These are phyloP conservation scores for Madurella mycetomatis DNA, from an alignment of 2,329 filamentous ascomycete species.

Conservation along the genomic window DNA sequence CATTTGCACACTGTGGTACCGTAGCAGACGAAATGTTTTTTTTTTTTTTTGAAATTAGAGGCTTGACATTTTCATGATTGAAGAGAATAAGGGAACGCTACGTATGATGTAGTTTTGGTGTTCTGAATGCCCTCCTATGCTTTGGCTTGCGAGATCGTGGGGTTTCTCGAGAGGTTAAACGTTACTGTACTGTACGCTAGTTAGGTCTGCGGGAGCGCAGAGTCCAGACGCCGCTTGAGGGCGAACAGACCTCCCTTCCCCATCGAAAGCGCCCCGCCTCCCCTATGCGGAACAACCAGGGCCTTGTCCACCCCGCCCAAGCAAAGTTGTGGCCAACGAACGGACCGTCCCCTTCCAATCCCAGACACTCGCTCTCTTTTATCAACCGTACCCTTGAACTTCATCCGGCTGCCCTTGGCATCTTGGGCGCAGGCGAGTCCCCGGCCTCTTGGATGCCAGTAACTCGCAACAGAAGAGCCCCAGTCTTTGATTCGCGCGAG, in stretches of 20 bases:
- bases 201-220: background rate
- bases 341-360: slow-evolving; percentile 5
- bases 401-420: slow-evolving; percentile 2
- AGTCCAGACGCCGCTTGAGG: too few species aligned
- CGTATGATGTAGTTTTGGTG: background rate
- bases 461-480: background rate
- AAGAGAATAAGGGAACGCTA: background rate
- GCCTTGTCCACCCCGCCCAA: slow-evolving; percentile 18
- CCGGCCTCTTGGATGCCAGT: background rate
- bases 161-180: background rate
- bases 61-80: background rate
- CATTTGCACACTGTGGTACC: background rate
- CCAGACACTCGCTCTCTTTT: slow-evolving; percentile 2
- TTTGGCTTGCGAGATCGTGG: background rate
- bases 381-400: slow-evolving; percentile 2
- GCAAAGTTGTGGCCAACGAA: slow-evolving; percentile 15
- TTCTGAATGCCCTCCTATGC: background rate
- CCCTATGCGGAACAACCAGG: slow-evolving; percentile 7
- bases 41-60: background rate
- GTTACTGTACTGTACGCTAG: too few species aligned
- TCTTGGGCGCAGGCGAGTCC: background rate
- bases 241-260: background rate
- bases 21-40: background rate
- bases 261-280: background rate
- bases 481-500: slow-evolving; percentile 12